Conservation (phyloP, 106 monocot species). For the Apostasia ramifera region DNA sequence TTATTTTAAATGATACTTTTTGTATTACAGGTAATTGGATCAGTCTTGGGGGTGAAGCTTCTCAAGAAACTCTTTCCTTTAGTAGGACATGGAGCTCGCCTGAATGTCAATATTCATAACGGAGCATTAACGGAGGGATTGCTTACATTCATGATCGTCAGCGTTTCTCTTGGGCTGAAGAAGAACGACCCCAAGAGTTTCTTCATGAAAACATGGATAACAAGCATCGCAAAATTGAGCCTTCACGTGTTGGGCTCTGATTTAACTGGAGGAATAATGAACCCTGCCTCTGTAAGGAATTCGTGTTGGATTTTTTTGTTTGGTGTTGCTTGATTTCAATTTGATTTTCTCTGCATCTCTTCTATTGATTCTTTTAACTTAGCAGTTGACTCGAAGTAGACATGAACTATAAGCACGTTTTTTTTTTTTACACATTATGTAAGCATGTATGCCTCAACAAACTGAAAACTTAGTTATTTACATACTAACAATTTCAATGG, state of each 20-base stretch:
- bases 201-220: conserved; percentile 95
- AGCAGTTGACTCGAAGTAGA: too few species aligned
- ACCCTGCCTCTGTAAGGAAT: conserved; percentile 87
- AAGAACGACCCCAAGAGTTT: conserved; percentile 66
- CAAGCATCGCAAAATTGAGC: conserved; percentile 60
- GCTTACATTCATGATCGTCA: conserved; percentile 66
- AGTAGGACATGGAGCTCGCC: conserved; percentile 67
- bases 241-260: conserved; percentile 87
- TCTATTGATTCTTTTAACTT: too few species aligned
- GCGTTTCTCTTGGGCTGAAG: conserved; percentile 56
- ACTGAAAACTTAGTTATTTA: too few species aligned
- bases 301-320: too few species aligned
- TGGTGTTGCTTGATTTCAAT: too few species aligned
- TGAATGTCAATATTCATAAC: conserved; percentile 68
- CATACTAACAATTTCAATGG: too few species aligned
- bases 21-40: conserved; percentile 50
- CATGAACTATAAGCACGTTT: too few species aligned
- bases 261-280: conserved; percentile 96
- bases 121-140: conserved; percentile 89
- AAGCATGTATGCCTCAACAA: too few species aligned
- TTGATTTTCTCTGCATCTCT: too few species aligned
- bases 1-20: neutral
- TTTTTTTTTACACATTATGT: too few species aligned
- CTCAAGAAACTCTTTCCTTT: conserved; percentile 47
- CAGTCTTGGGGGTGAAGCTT: conserved; percentile 53